Base-by-base conservation (phyloP, 2,329 filamentous ascomycete genomes). In the Epichloe brachyelytri region DNA sequence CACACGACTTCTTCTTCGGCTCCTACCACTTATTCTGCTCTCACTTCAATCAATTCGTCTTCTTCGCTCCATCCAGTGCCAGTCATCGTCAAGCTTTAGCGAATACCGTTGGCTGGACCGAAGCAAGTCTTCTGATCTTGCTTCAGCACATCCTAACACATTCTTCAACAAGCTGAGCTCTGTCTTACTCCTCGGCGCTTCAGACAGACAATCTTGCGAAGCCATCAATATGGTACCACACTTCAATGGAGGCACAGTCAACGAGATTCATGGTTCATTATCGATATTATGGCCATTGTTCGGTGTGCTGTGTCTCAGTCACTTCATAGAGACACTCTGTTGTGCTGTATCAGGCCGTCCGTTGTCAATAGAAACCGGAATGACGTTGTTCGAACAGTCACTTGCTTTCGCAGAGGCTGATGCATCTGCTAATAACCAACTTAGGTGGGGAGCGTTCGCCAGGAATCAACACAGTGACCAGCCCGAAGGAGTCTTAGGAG, bases 331-430 rank as follows among this genome's bases (percentile, higher is more conserved):
- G 67, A 93, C 88, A 0, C 70, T 97, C 10, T 85, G 85, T 4
- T 95, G 88, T 65, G 88, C 91, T 10, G 77, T 97, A 6, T 88
- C 95, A 65, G 91, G 91, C 34, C 81, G 86, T 2, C 78, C 81
- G 2, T 79, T 88, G 0, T 80, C 86, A 55, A 85, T 87, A 0
- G 93, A 97, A 68, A 94, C 88, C 1, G 90, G 89, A 17, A 95
- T 97, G 87, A 95, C 90, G 0, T 78, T 96, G 2, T 95, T 97
- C 60, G 93, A 98, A 64, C 90, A 96, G 62, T 96, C 90, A 0
- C 74, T 98, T 8, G 91, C 91, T 2, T 98, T 97, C 69, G 88
- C 91, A 11, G 93, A 98, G 67, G 91, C 91, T 8, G 93, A 98
- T 65, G 85, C 87, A 33, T 86, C 90, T 56, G 83, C 96, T 44